These are phyloP conservation scores for Mortierella hygrophila DNA, from an alignment of 192 early-diverging fungal species.

Conservation along the genomic window DNA sequence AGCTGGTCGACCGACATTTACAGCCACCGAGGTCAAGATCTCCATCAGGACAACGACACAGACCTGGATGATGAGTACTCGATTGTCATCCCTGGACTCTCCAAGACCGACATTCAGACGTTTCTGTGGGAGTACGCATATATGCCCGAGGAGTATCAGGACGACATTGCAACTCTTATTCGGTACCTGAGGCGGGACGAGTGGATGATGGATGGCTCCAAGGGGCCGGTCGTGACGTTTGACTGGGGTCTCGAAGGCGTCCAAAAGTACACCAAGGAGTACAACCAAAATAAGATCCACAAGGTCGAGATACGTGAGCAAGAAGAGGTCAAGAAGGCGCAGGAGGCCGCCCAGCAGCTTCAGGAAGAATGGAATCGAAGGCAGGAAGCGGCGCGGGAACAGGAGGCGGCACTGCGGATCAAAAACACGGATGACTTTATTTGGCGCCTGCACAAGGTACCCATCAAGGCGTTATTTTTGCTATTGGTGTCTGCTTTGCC, in stretches of 20 bases:
- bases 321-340: conserved; percentile 30
- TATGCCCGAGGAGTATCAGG: conserved; percentile 42
- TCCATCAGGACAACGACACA: conserved; percentile 23
- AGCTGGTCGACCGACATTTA: conserved; percentile 21
- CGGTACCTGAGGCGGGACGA: conserved; percentile 48
- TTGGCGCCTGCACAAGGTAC: conserved; percentile 49
- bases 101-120: conserved; percentile 50
- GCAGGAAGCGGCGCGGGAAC: conserved; percentile 35
- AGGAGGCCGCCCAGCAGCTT: conserved; percentile 18
- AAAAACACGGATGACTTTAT: conserved; percentile 38
- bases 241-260: conserved; percentile 52
- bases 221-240: conserved; percentile 34
- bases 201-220: conserved; percentile 50
- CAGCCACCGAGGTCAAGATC: conserved; percentile 12
- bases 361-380: conserved; percentile 47
- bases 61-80: conserved; percentile 51
- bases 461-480: background rate
- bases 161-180: conserved; percentile 51
- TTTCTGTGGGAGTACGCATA: conserved; percentile 55
- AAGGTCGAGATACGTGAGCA: conserved; percentile 35
- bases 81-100: conserved; percentile 34
- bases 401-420: conserved; percentile 13
- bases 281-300: conserved; percentile 45
- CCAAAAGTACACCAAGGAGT: conserved; percentile 44
- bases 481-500: background rate